Percentiles rank a stretch among this genome's conserved stretches.
Evolutionary conservation across 305 asterid species (phyloP).

Genomic region (Rubia balearica): DNA sequence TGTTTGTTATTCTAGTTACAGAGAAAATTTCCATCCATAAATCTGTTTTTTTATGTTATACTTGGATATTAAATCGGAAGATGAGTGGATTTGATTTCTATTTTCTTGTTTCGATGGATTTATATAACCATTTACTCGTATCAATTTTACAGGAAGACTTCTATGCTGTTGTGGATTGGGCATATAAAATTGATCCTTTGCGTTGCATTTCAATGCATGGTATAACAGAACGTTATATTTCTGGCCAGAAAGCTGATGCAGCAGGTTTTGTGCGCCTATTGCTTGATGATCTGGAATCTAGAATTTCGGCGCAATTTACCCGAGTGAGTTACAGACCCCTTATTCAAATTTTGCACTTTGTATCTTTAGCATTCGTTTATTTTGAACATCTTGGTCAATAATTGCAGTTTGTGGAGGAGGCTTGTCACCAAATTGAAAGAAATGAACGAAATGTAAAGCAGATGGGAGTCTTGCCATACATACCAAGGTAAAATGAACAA

Average conservation of each 20-base stretch:
- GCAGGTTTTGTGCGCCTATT: constrained; percentile 97
- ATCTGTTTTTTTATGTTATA: neutral
- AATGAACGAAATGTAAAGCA: constrained; percentile 88
- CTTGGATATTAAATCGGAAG: too few species aligned
- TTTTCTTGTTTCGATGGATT: too few species aligned
- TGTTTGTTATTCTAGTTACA: neutral
- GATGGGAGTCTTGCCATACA: constrained; percentile 77
- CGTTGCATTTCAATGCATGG: constrained; percentile 99
- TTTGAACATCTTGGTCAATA: constrained; percentile 14
- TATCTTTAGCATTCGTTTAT: constrained; percentile 18
- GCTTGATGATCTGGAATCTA: constrained; percentile 89
- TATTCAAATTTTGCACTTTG: constrained; percentile 7
- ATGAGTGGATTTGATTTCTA: neutral
- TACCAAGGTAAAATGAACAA: constrained; percentile 56
- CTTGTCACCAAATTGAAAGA: constrained; percentile 96
- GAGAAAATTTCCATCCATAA: neutral
- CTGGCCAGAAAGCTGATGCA: constrained; percentile 98
- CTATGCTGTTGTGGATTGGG: constrained; percentile 99
- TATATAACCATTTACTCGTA: constrained; percentile 5
- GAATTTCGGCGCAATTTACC: constrained; percentile 72
- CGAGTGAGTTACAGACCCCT: constrained; percentile 51
- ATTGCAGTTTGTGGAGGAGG: constrained; percentile 94
- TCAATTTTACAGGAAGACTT: constrained; percentile 75
- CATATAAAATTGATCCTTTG: constrained; percentile 93
- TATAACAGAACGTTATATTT: constrained; percentile 86